phyloP scores from a whole-genome alignment of 1,139 yeast genomes.

The Blastobotrys raffinosifermentans region DNA sequence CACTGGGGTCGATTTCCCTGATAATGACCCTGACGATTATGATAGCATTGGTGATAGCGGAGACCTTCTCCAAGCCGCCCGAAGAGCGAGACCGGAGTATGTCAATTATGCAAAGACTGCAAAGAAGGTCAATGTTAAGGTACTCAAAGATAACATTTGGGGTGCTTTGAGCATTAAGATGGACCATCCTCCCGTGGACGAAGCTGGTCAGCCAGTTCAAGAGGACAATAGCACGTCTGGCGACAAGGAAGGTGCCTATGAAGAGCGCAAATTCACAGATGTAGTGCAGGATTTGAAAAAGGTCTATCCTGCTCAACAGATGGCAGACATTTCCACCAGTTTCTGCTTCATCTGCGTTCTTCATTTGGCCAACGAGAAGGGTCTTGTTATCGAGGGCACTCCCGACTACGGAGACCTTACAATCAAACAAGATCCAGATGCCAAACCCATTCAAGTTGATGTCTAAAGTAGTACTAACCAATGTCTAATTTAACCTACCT shows the following conservation, averaged over 20 bases:
- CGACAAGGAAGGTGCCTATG: constrained; percentile 7
- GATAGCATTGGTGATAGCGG: constrained; percentile 9
- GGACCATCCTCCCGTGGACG: constrained; percentile 6
- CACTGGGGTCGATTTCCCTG: constrained; percentile 18
- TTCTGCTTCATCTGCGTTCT: constrained; percentile 79
- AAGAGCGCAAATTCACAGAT: constrained; percentile 40
- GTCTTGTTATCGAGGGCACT: constrained; percentile 55
- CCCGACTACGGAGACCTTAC: constrained; percentile 52
- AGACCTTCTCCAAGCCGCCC: constrained; percentile 12
- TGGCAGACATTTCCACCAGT: constrained; percentile 70
- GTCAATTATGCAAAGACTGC: constrained; percentile 76
- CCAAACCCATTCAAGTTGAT: too few relatives aligned
- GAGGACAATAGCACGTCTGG: neutral
- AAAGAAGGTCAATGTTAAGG: constrained; percentile 75
- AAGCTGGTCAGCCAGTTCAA: constrained; percentile 3
- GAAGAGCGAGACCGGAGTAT: constrained; percentile 46
- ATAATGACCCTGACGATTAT: constrained; percentile 17
- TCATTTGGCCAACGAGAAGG: constrained; percentile 88
- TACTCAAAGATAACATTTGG: constrained; percentile 83
- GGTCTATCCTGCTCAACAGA: constrained; percentile 32
- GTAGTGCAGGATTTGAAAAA: constrained; percentile 37
- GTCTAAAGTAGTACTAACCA: too few relatives aligned
- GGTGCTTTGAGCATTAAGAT: constrained; percentile 35
- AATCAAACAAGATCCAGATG: constrained; percentile 33
- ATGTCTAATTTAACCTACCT: too few relatives aligned